These are phyloP conservation scores for Gossypioides kirkii DNA, from an alignment of 345 rosid genomes.

Conservation along the genomic window DNA sequence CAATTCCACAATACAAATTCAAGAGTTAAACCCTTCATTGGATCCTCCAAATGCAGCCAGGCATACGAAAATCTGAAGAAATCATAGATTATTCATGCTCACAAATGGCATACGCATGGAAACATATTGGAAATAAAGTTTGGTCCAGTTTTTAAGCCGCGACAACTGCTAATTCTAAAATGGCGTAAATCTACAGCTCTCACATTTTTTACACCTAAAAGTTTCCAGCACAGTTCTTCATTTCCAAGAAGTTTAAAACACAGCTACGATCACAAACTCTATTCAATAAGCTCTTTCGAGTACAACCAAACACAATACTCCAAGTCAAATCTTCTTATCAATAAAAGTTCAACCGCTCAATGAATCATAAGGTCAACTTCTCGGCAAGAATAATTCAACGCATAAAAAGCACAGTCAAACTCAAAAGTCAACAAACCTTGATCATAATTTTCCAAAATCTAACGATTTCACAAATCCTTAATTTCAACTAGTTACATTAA, in stretches of 20 bases:
- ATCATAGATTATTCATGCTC: neutral
- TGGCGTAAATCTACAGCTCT: neutral
- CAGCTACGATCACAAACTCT: neutral
- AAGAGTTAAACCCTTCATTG: neutral
- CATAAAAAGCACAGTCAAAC: neutral
- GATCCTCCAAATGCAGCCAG: slow-evolving; percentile 1
- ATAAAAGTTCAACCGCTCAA: neutral
- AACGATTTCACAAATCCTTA: neutral
- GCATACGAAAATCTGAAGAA: neutral
- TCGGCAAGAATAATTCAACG: neutral
- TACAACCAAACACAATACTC: neutral
- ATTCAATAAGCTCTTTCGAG: neutral
- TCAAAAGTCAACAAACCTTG: neutral
- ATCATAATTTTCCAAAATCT: neutral
- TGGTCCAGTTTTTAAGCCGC: neutral
- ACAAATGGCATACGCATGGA: neutral
- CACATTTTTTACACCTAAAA: neutral
- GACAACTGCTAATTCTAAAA: neutral
- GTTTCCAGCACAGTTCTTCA: neutral
- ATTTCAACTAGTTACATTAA: neutral
- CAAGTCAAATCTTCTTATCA: neutral
- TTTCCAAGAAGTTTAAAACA: neutral
- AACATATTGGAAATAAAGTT: neutral
- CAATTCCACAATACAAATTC: neutral
- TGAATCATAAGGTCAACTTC: neutral